Evolutionary conservation across 2,329 filamentous ascomycete species (phyloP).

Genomic region (Beauveria medogensis): DNA sequence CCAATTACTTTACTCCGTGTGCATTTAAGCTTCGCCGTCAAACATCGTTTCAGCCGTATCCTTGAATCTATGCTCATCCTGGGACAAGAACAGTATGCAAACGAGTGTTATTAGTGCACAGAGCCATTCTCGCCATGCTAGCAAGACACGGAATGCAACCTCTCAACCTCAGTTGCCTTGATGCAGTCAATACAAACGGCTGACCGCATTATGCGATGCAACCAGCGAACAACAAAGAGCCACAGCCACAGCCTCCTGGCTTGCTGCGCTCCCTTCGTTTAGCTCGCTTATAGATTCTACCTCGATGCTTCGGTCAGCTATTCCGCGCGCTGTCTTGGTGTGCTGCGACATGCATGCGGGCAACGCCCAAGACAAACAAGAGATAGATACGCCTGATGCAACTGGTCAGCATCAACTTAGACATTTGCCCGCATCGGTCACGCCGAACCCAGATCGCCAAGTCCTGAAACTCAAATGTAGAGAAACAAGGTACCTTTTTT

Average conservation of each 20-base stretch:
- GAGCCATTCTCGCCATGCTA: not conserved
- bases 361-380: not conserved
- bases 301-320: not conserved
- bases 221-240: not conserved
- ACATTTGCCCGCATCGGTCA: slow-evolving; percentile 1
- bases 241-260: not conserved
- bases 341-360: not conserved
- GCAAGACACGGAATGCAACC: no score
- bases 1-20: not conserved
- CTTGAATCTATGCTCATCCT: not conserved
- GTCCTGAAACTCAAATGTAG: not conserved
- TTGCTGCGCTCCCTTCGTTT: not conserved
- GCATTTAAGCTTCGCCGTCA: not conserved
- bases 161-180: not conserved
- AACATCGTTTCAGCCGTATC: not conserved
- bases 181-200: not conserved
- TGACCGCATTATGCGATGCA: not conserved
- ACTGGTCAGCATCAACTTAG: not conserved
- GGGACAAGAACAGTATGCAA: not conserved
- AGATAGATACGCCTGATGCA: not conserved
- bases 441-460: not conserved
- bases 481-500: not conserved
- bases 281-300: not conserved
- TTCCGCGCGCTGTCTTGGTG: not conserved
- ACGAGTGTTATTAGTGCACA: not conserved